These are phyloP conservation scores for Alternaria postmessia DNA, from an alignment of 2,329 filamentous ascomycete genomes.

Conservation along the genomic window DNA sequence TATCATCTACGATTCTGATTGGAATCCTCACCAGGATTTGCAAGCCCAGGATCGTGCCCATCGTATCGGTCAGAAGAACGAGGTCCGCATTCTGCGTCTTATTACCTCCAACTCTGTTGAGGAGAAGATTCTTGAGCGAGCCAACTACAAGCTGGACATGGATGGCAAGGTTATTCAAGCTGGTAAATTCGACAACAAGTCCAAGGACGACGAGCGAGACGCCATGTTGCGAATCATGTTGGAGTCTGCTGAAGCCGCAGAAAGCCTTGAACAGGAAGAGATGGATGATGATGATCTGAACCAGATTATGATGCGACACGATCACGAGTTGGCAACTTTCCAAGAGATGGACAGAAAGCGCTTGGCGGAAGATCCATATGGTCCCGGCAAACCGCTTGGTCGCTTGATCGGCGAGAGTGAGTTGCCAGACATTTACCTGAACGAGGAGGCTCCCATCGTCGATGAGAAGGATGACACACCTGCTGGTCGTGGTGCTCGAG, in stretches of 20 bases:
- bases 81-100: conserved; percentile 92
- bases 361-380: conserved; percentile 71
- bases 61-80: conserved; percentile 99
- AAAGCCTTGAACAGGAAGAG: conserved; percentile 85
- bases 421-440: conserved; percentile 91
- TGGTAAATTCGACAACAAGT: conserved; percentile 99
- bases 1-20: conserved; percentile 99
- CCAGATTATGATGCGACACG: conserved; percentile 87
- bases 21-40: conserved; percentile 99
- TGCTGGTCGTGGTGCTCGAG: conserved; percentile 88
- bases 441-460: conserved; percentile 80
- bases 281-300: conserved; percentile 99
- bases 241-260: conserved; percentile 76
- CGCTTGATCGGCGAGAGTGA: conserved; percentile 89
- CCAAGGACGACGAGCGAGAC: conserved; percentile 96
- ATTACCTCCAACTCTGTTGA: conserved; percentile 98
- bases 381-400: conserved; percentile 72
- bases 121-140: conserved; percentile 97
- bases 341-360: conserved; percentile 84
- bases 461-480: conserved; percentile 78
- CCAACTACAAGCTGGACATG: conserved; percentile 98
- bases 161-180: conserved; percentile 99
- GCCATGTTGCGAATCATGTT: conserved; percentile 93
- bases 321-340: conserved; percentile 80
- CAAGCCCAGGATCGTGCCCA: conserved; percentile 99